Conservation (phyloP, 768 basidiomycete species). For the Psilocybe subaeruginosa region DNA sequence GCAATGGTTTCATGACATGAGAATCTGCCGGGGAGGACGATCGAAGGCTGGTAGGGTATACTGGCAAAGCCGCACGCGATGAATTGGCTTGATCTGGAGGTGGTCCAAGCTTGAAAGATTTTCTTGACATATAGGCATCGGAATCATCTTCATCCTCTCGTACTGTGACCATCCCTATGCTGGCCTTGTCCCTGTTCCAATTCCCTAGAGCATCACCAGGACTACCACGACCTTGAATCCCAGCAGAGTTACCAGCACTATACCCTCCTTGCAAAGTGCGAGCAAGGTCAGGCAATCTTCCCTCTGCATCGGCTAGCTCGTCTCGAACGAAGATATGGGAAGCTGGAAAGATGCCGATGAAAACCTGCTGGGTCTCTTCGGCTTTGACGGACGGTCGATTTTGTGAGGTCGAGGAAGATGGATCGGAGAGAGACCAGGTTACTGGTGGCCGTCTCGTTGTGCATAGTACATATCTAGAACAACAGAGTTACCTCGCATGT, state of each 20-base stretch:
- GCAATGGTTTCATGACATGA: slow-evolving; percentile 70
- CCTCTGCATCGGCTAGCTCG: slow-evolving; percentile 86
- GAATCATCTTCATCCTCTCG: slow-evolving; percentile 66
- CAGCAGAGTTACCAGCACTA: slow-evolving; percentile 29
- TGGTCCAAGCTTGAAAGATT: slow-evolving; percentile 73
- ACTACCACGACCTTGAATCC: slow-evolving; percentile 39
- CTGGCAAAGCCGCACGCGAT: slow-evolving; percentile 70
- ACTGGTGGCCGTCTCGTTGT: slow-evolving; percentile 76
- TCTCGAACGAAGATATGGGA: slow-evolving; percentile 88
- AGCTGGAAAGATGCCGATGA: slow-evolving; percentile 93
- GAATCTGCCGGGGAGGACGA: slow-evolving; percentile 71
- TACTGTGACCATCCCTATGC: slow-evolving; percentile 57
- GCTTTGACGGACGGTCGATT: slow-evolving; percentile 57
- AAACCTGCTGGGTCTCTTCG: slow-evolving; percentile 85
- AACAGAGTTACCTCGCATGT: slow-evolving; percentile 2
- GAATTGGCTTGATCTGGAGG: slow-evolving; percentile 78
- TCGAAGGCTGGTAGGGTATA: slow-evolving; percentile 76
- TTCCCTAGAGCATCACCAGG: slow-evolving; percentile 49
- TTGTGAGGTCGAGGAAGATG: slow-evolving; percentile 46
- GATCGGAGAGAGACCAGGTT: slow-evolving; percentile 66
- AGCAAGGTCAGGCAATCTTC: slow-evolving; percentile 78
- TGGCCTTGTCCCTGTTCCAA: slow-evolving; percentile 48
- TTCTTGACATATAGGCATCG: slow-evolving; percentile 42
- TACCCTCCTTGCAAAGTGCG: slow-evolving; percentile 48
- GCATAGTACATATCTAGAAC: slow-evolving; percentile 79